Evolutionary conservation across 441 rosid species (phyloP).

Genomic region (Jatropha multifida): DNA sequence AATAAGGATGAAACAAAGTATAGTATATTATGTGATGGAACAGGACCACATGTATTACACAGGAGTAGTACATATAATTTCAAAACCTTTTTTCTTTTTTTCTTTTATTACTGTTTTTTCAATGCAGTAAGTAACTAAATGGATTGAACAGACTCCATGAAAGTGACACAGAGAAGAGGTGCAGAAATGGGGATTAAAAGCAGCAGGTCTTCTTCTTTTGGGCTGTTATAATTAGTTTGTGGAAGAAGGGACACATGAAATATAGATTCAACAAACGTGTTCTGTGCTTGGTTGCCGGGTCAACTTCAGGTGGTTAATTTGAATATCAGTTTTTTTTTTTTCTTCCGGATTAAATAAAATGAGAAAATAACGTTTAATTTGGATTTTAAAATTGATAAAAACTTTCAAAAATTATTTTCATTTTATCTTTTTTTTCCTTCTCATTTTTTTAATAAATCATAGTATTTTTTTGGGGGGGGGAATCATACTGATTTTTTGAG

Average conservation of each 20-base stretch:
- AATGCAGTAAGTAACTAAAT: background rate
- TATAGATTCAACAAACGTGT: background rate
- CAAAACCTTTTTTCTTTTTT: background rate
- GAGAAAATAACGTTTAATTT: too few relatives aligned
- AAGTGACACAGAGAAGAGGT: conserved; percentile 20
- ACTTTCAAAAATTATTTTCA: too few relatives aligned
- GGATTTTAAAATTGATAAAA: too few relatives aligned
- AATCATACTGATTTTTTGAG: too few relatives aligned
- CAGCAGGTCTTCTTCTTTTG: conserved; percentile 17
- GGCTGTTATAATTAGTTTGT: conserved; percentile 26
- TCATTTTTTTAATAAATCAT: too few relatives aligned
- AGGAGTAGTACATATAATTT: background rate
- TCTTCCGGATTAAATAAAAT: too few relatives aligned
- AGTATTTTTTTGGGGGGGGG: too few relatives aligned
- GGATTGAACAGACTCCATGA: conserved; percentile 6
- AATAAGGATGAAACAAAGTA: conserved; percentile 1
- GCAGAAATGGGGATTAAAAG: conserved; percentile 16
- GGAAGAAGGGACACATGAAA: conserved; percentile 16
- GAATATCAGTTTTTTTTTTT: background rate
- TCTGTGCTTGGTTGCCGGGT: conserved; percentile 30
- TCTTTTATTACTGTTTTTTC: too few relatives aligned
- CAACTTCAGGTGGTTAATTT: conserved; percentile 53
- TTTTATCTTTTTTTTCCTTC: too few relatives aligned
- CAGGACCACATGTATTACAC: conserved; percentile 13
- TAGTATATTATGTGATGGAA: background rate